A percentile compares a stretch with the other conserved stretches of the same genome.
Conservation (phyloP, 2,329 filamentous ascomycete genomes). For the Fusarium palustre region DNA sequence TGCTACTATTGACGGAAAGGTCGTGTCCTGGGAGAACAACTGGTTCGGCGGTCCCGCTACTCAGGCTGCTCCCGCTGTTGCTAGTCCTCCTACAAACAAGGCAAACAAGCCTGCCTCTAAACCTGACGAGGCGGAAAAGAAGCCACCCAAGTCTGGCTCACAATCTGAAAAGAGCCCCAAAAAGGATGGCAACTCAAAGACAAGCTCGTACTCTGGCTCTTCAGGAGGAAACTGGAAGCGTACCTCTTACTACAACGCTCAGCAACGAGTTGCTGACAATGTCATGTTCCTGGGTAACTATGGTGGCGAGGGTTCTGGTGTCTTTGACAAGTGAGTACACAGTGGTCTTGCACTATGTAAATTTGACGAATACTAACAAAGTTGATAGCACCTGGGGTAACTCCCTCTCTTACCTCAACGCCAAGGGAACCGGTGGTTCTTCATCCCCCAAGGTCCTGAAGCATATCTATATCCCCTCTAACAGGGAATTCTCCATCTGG, state of each 20-base stretch:
- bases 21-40: slow-evolving; percentile 69
- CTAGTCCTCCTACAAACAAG: slow-evolving; percentile 11
- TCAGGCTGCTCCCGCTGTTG: slow-evolving; percentile 33
- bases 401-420: slow-evolving; percentile 60
- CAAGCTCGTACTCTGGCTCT: slow-evolving; percentile 27
- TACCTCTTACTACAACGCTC: slow-evolving; percentile 59
- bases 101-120: slow-evolving; percentile 1
- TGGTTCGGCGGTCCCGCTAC: slow-evolving; percentile 54
- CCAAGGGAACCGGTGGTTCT: slow-evolving; percentile 55
- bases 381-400: slow-evolving; percentile 56
- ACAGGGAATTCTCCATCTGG: slow-evolving; percentile 61
- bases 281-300: slow-evolving; percentile 63
- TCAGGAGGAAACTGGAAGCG: slow-evolving; percentile 55
- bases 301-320: slow-evolving; percentile 58
- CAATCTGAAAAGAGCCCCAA: slow-evolving; percentile 30
- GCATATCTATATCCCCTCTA: slow-evolving; percentile 56
- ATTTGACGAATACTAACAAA: slow-evolving; percentile 19
- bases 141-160: slow-evolving; percentile 14
- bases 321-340: slow-evolving; percentile 57
- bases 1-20: slow-evolving; percentile 69
- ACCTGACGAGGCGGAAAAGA: slow-evolving; percentile 1
- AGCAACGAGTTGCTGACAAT: slow-evolving; percentile 55
- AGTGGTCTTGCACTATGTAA: not conserved
- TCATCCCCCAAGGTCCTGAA: slow-evolving; percentile 55
- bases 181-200: slow-evolving; percentile 13